Base-by-base conservation (phyloP, 2,329 filamentous ascomycete species). In the Aureobasidium sp. region DNA sequence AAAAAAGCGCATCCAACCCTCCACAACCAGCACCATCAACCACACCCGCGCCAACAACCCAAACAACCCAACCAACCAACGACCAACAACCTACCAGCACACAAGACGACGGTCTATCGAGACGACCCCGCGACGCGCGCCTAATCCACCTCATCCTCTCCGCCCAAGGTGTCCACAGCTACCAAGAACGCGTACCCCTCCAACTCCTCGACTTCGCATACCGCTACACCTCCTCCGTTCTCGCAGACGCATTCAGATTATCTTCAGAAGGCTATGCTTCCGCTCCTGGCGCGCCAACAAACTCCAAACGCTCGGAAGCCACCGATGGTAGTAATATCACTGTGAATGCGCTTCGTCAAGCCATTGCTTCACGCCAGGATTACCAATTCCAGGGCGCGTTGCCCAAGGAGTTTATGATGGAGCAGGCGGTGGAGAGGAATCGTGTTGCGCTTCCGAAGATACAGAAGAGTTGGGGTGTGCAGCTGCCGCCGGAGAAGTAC, bases 171-270 rank as follows among this genome's bases (percentile, higher is more conserved):
- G 89, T 93, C 10, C 86, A 87, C 5, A 82, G 87, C 44, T 94
- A 91, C 79, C 89, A 93, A 73, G 84, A 88, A 73, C 89, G 90
- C 69, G 89, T 94, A 1, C 90, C 90, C 0, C 82, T 93, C 0
- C 85, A 92, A 63, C 85, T 94, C 53, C 86, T 94, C 72, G 90
- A 94, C 77, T 93, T 93, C 71, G 88, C 90, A 53, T 94, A 94
- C 81, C 86, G 90, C 41, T 89, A 92, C 79, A 90, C 87, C 10
- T 85, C 85, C 1, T 82, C 84, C 63, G 81, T 92, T 39, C 84
- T 92, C 24, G 84, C 79, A 67, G 88, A 92, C 76, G 87, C 85
- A 7, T 76, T 90, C 17, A 86, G 89, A 69, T 82, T 90, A 29
- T 81, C 82, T 6, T 82, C 84, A 7, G 87, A 90, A 72, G 87